phyloP scores from a whole-genome alignment of 2,329 filamentous ascomycete species.

The Fusarium domesticum region DNA sequence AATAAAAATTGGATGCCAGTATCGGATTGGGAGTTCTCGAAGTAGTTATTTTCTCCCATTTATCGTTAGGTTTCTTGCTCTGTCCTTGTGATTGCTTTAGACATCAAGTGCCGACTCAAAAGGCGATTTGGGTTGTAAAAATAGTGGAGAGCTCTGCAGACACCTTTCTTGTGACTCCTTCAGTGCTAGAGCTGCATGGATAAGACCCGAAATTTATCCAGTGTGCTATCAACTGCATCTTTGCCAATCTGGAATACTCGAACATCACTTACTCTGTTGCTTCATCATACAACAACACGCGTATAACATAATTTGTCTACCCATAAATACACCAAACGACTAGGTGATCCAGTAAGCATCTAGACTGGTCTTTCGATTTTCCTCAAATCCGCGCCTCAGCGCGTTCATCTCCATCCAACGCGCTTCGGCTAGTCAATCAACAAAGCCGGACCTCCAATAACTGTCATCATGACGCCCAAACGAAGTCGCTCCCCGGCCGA shows the following conservation, averaged over 20 bases:
- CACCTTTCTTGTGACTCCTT: background rate
- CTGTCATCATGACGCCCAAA: conserved; percentile 36
- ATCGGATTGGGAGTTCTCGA: too few species aligned
- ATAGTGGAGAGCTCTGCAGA: too few species aligned
- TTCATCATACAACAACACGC: background rate
- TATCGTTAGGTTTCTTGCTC: too few species aligned
- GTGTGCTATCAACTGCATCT: background rate
- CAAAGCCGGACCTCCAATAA: background rate
- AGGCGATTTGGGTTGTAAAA: too few species aligned
- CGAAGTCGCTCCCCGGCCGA: conserved; percentile 34
- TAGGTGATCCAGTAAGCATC: background rate
- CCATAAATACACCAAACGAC: background rate
- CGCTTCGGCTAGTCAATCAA: too few species aligned
- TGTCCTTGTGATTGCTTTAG: too few species aligned
- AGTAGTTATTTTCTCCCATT: too few species aligned
- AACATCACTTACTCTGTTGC: background rate
- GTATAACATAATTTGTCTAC: too few species aligned
- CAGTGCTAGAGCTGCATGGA: background rate
- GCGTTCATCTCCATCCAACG: too few species aligned
- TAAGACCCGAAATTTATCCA: background rate
- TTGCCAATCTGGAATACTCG: background rate
- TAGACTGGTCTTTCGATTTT: background rate
- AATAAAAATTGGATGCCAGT: too few species aligned
- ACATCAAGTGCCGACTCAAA: too few species aligned
- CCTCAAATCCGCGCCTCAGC: background rate